Percentiles rank a stretch among this genome's conserved stretches.
Evolutionary conservation across 257 asterid genomes (phyloP).

Genomic region (Nyctanthes arbortristis): DNA sequence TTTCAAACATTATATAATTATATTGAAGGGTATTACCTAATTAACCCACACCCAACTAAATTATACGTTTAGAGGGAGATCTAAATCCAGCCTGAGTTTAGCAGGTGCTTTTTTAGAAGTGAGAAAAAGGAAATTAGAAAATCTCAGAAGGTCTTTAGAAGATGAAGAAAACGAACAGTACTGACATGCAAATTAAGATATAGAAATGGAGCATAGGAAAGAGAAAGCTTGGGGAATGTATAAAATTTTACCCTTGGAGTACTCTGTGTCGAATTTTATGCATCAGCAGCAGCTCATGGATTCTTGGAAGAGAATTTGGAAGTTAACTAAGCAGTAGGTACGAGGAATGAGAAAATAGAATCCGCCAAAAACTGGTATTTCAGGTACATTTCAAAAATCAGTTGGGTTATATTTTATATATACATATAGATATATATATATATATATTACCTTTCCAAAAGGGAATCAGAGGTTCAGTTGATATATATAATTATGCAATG

Average conservation of each 20-base stretch:
- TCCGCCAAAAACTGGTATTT: background rate
- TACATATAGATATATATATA: too few relatives aligned
- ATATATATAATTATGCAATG: slow-evolving; percentile 29
- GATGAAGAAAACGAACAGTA: too few relatives aligned
- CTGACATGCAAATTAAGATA: too few relatives aligned
- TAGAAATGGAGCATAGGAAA: background rate
- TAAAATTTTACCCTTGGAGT: background rate
- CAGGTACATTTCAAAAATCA: slow-evolving; percentile 23
- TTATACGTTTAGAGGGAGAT: too few relatives aligned
- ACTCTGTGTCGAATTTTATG: too few relatives aligned
- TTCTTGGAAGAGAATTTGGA: background rate
- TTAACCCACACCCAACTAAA: too few relatives aligned
- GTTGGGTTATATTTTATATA: slow-evolving; percentile 22
- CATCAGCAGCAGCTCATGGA: background rate
- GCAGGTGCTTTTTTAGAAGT: too few relatives aligned
- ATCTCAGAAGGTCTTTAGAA: too few relatives aligned
- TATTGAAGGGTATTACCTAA: too few relatives aligned
- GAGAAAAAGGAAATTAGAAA: too few relatives aligned
- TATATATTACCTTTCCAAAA: background rate
- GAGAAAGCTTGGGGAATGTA: background rate
- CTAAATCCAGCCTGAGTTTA: too few relatives aligned
- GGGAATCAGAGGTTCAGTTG: slow-evolving; percentile 7
- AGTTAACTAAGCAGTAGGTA: background rate
- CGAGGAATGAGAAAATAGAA: background rate
- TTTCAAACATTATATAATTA: too few relatives aligned